Base-by-base conservation (phyloP, 371 early-diverging fungal species). In the Rhizopus delemar region DNA sequence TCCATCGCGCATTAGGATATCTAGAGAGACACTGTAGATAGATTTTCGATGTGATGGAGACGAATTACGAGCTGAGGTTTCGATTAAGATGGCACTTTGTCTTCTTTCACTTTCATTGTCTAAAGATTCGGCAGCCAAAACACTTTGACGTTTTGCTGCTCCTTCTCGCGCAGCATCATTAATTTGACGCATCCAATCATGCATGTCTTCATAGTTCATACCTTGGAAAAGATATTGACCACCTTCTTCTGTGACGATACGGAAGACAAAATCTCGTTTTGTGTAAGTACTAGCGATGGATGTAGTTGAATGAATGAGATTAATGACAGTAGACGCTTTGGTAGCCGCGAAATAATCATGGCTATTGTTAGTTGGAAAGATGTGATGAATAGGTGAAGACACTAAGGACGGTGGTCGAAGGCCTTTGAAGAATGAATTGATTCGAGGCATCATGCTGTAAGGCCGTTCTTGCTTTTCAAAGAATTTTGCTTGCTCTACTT, bases 201-300 rank as follows among this genome's bases (percentile, higher is more conserved):
- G 72, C 92, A 93, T 91, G 41, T 91, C 89, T 5, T 86, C 82
- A 22, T 73, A 59, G 38, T 82, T 83, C n/a, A 82, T 69, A 3
- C 86, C 91, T 70, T 92, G 92, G 35, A 92, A 77, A 43, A 91
- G 59, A 43, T 85, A 87, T 71, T 92, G 90, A 0, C 86, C 90
- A 8, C 92, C 93, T 75, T 93, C 93, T 61, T 93, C 93, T 8
- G 90, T 92, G 16, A 90, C 85, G 53, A 93, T 76, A 43, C 90
- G 87, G 65, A 93, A 90, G 11, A 93, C 92, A 71, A 71, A 87
- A 51, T 90, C 89, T 13, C 91, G 83, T 57, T 89, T 89, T 0
- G 86, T 65, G 46, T 88, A 86, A 0, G 82, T 82, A 49, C 86
- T 84, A 15, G 89, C 91, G 5, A 89, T 81, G 4, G 86, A 83